Base-by-base conservation (phyloP, 441 rosid species). In the Populus hybrid region DNA sequence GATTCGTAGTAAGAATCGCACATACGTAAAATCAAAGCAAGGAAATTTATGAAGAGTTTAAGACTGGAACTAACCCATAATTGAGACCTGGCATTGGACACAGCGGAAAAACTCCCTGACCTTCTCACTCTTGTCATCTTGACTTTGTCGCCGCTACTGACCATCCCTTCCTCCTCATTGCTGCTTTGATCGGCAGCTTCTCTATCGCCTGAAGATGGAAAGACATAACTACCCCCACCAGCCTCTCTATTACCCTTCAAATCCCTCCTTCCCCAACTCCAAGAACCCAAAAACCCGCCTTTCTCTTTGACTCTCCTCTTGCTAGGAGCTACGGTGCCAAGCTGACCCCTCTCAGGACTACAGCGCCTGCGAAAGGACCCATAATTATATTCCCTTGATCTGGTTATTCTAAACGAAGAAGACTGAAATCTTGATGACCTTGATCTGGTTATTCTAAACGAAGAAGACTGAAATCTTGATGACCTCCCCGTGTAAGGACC, bases 41-140 rank as follows among this genome's bases (percentile, higher is more conserved):
- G 1, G 21, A 35, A 35, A 38, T 14, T 2, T 16, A 67, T 42
- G 3, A 26, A 50, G 64, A 21, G 29, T 40, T n/a, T 4, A 38
- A 76, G 1, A 14, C 0, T 29, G n/a, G 33, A 79, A 78, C 84
- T 84, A 81, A 94, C 98, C 98, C 97, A 94, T 88, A 91, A 88
- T 70, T 82, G 91, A 85, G 93, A 74, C 86, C 82, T 87, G 67
- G 84, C 45, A 50, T 73, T 75, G 64, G 89, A 71, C 50, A 79
- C 78, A 71, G 68, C 36, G 36, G 91, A 31, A 64, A 82, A 79
- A 82, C 93, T 91, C 69, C 91, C 90, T 38, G 84, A 21, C 81
- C 88, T 85, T 14, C 80, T 84, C 81, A 86, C 74, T 80, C 87
- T 85, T 18, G 83, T 84, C 81, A 87, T 77, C 82, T 80, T 86